Base-by-base conservation (phyloP, 2,329 filamentous ascomycete species). In the Xylaria sp. region DNA sequence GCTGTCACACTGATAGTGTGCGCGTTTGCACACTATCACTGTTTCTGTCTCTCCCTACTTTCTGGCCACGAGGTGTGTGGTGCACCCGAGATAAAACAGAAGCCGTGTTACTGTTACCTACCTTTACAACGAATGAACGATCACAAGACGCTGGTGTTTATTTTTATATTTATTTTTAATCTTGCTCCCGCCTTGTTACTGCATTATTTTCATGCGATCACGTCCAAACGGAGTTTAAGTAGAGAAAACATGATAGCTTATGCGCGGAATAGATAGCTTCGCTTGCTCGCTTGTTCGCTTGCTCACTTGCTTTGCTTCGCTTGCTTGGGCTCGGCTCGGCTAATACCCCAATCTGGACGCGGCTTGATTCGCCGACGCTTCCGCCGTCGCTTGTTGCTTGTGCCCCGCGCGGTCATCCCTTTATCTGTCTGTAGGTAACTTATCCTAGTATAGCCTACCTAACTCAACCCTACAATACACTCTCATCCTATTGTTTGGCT, bases 311-410 rank as follows among this genome's bases (percentile, higher is more conserved):
- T n/a, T n/a, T n/a, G n/a, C n/a, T 37, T 57, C 20, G 54, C 52
- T 37, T 34, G 28, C 50, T 28, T 59, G 55, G 41, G 28, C 50
- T 28, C 52, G 55, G 41, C 50, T 63, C 32, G 50, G 61, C 55
- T 55, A 48, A 57, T 52, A 28, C 23, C 52, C 51, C 18, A 55
- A 55, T 63, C 67, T 66, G 28, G 58, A 41, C 25, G 63, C 57
- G 57, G 67, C 46, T 63, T 66, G 63, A 63, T 69, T 63, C 58
- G 63, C 63, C 63, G 58, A 55, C 48, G 13, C 32, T 46, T 54
- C 66, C 66, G 66, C 25, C 61, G 2, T 41, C n/a, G 23, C 57
- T 23, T 23, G 39, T n/a, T 50, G 34, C 50, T 9, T 63, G 3
- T n/a, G 32, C 59, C 20, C 54, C 54, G 39, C 34, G 12, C 34